Conservation (phyloP, 2,329 filamentous ascomycete species). For the Diaporthe amygdali region DNA sequence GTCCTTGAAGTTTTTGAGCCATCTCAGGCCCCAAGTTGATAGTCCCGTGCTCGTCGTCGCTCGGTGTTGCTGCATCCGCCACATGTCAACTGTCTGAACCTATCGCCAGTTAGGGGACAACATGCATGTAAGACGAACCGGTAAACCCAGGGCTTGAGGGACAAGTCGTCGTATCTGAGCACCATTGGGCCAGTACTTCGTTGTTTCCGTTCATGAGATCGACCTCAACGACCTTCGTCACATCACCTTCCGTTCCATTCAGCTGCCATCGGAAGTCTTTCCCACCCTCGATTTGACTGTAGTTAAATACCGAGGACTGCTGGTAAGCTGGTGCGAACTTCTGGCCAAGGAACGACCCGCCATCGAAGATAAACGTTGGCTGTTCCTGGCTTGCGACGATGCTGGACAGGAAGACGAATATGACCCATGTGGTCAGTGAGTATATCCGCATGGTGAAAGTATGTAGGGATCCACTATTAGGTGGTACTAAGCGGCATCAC, state of each 20-base stretch:
- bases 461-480: neutral
- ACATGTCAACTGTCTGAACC: neutral
- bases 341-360: neutral
- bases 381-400: neutral
- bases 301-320: neutral
- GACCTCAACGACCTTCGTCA: neutral
- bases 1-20: neutral
- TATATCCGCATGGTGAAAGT: conserved; percentile 1
- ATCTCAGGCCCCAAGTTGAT: neutral
- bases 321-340: accelerated
- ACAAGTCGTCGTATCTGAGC: neutral
- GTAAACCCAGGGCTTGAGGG: neutral
- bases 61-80: neutral
- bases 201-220: neutral
- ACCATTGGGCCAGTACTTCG: neutral
- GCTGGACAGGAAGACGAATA: neutral
- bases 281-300: accelerated
- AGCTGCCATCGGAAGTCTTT: neutral
- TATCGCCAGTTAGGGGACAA: no score
- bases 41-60: neutral
- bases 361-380: neutral
- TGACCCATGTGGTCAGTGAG: neutral
- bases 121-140: neutral
- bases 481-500: neutral
- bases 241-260: neutral